Conservation (phyloP, 176 grass and related monocot species). For the Zoysia japonica region DNA sequence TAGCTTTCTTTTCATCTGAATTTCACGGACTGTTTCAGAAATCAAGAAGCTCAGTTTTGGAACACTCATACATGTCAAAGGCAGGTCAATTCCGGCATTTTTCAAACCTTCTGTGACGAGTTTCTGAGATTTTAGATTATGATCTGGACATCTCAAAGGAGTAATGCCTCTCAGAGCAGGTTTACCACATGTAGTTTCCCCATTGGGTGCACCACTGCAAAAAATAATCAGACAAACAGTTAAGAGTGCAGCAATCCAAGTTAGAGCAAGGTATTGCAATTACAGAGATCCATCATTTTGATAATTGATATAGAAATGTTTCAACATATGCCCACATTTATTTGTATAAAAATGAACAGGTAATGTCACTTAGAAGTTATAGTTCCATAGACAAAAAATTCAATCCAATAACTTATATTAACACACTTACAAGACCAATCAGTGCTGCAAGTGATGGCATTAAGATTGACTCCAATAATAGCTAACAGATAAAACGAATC, state of each 20-base stretch:
- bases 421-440: no score
- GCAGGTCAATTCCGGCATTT: conserved; percentile 33
- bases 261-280: neutral
- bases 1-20: conserved; percentile 48
- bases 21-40: conserved; percentile 43
- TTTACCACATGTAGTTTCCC: conserved; percentile 35
- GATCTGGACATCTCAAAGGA: conserved; percentile 32
- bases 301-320: conserved; percentile 6
- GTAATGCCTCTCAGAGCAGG: conserved; percentile 37
- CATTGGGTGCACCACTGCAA: conserved; percentile 15
- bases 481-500: neutral
- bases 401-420: no score
- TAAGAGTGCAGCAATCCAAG: neutral
- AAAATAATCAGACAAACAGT: conserved; percentile 29
- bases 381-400: no score
- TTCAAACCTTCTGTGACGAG: conserved; percentile 33
- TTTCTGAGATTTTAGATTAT: conserved; percentile 41
- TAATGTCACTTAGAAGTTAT: no score
- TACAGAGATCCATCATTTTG: neutral
- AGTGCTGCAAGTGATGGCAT: no score
- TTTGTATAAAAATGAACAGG: neutral
- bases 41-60: conserved; percentile 45
- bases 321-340: neutral
- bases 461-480: neutral
- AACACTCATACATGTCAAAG: conserved; percentile 35